Evolutionary conservation across 225 moss, liverwort and hornwort species (phyloP), one percentile per base, ranked within the genome.

Genomic region (Climacium dendroides): DNA sequence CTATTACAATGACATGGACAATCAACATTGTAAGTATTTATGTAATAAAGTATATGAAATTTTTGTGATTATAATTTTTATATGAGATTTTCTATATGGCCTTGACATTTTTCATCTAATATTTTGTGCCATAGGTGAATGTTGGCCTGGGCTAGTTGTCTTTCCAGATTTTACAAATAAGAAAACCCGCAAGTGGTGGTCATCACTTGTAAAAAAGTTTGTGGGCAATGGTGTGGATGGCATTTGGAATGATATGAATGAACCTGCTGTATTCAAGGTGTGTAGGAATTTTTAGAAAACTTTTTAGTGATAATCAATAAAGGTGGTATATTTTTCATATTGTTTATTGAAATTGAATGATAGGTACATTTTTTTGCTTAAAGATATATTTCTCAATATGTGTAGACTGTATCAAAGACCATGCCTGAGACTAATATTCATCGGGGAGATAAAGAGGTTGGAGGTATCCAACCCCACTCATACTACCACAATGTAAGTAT

Each of bases 231-330:
- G 95, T 74, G 91, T 99, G 13, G 96, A 97, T 86, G 98, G 98
- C 73, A 96, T 99, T 82, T 99, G 97, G 97, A 99, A 96, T 74
- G 97, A 97, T 59, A 97, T 99, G 97, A 99, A 97, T 81, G 98
- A 99, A 75, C 98, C 98, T 15, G 91, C 93, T 41, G 92, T 95
- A 26, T 96, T 98, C 75, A 91, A 90, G 83, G 91, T 90, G 28
- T 80, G 34, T 75, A 81, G 6, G 35, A 41, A 25, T 5, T 25
- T 43, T 57, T 55, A 47, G 28, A 54, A 8, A 86, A 65, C 43
- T n/a, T 7, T 34, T 64, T 32, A 47, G 22, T 48, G 48, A 48
- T 6, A 30, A 47, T 65, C 64, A n/a, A 57, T 19, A 26, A 43
- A 35, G 3, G 35, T 48, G 23, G 5, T 0, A 15, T 5, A 35